These are phyloP conservation scores for Berberis vulgaris DNA, from an alignment of 164 flowering plant species.

Conservation along the genomic window DNA sequence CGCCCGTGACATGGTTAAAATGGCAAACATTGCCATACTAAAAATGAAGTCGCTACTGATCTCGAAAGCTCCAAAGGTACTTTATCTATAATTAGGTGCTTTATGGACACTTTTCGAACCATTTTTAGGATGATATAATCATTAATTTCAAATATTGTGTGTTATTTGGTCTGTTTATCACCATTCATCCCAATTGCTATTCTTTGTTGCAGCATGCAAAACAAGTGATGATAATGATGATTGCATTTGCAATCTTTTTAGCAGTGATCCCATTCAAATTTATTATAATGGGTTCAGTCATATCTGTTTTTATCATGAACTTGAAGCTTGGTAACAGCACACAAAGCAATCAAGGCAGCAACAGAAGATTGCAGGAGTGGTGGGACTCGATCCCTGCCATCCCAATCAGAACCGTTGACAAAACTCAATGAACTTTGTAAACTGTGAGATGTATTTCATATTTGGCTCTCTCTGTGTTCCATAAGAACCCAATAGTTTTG, in stretches of 20 bases:
- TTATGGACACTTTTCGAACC: not conserved
- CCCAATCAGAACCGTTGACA: constrained; percentile 41
- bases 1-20: constrained; percentile 38
- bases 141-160: not conserved
- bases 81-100: not conserved
- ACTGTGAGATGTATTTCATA: not conserved
- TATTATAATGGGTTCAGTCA: constrained; percentile 29
- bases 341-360: constrained; percentile 20
- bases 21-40: constrained; percentile 47
- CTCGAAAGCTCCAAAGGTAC: constrained; percentile 60
- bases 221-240: constrained; percentile 38
- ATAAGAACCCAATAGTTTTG: too few relatives aligned
- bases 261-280: constrained; percentile 59
- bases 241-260: constrained; percentile 32
- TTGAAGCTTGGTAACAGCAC: constrained; percentile 34
- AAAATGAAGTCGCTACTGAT: constrained; percentile 51
- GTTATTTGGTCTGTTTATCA: too few relatives aligned
- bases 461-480: not conserved
- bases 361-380: constrained; percentile 68
- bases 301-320: constrained; percentile 22
- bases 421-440: not conserved
- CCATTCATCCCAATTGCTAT: not conserved
- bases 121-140: not conserved
- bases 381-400: constrained; percentile 81
- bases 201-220: constrained; percentile 55